Evolutionary conservation across 2,329 filamentous ascomycete genomes (phyloP).

Genomic region (Albifimbria verrucaria): DNA sequence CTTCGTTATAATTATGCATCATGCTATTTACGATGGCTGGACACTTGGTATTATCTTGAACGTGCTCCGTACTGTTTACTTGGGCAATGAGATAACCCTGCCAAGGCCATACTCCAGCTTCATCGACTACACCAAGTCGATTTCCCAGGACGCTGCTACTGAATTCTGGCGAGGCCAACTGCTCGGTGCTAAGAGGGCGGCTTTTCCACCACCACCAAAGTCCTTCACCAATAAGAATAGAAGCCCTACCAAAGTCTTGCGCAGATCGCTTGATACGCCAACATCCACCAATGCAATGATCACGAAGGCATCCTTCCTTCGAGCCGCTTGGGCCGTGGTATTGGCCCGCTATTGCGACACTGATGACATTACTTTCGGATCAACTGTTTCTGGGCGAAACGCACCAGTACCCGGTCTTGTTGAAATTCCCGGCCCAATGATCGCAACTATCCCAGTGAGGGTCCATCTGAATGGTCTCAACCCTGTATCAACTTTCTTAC

Average conservation of each 20-base stretch:
- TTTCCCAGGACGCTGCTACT: conserved; percentile 8
- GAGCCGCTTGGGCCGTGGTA: neutral
- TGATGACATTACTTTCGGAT: neutral
- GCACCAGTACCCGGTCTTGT: neutral
- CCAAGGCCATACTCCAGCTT: conserved; percentile 32
- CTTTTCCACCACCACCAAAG: neutral
- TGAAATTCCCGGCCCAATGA: neutral
- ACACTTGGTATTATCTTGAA: neutral
- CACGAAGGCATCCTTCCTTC: neutral
- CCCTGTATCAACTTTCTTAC: conserved; percentile 40
- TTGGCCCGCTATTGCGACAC: neutral
- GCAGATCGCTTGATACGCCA: too few relatives aligned
- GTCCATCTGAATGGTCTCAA: conserved; percentile 21
- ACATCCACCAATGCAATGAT: too few relatives aligned
- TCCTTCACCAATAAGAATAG: neutral
- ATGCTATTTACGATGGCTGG: conserved; percentile 39
- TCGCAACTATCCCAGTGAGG: conserved; percentile 3
- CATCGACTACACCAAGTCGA: conserved; percentile 36
- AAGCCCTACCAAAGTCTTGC: neutral
- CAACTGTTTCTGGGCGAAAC: neutral
- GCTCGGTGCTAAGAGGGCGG: conserved; percentile 12
- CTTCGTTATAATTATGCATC: conserved; percentile 22
- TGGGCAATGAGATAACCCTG: neutral
- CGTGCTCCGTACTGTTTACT: neutral
- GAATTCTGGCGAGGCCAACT: conserved; percentile 38